Base-by-base conservation (phyloP, 768 basidiomycete species). In the Lactifluus piperatus region DNA sequence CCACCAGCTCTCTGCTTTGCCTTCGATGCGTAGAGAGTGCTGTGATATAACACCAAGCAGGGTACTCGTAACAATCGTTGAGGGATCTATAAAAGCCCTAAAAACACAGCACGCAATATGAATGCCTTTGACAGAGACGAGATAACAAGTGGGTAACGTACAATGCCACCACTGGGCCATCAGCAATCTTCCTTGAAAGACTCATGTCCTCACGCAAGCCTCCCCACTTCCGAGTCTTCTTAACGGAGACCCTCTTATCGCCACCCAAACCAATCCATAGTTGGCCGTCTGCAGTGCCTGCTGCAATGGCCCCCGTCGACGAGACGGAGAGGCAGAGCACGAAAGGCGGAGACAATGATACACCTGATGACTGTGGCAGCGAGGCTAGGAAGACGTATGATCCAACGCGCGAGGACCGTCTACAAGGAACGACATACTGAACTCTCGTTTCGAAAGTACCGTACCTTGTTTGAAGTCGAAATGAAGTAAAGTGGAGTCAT, bases 111-210 rank as follows among this genome's bases (percentile, higher is more conserved):
- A 34, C 10, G 9, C 39, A 13, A 43, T 7, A 22, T 52, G 45
- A 27, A 18, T 32, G 22, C 30, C 26, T 30, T 43, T 22, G 18
- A 37, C 29, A n/a, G 7, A 32, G 5, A 2, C n/a, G 24, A 11
- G 43, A 34, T 46, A 34, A 29, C 36, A 29, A 51, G 3, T n/a
- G 5, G 44, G 5, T 7, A 16, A 58, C 83, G 54, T 69, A 89
- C 90, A 87, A 62, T 10, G 81, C 80, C 46, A 88, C 86, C 29
- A 92, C 73, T 24, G 90, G 90, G 0, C 89, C 90, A 58, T 86
- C 81, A 1, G 84, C 85, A 18, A 83, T 75, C 56, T 83, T 79
- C 44, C 72, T 62, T 29, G 79, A 65, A 43, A 77, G 50, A 22
- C 77, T 77, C 45, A 76, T 75, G 0, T 78, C 75, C 26, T 68